phyloP scores from a whole-genome alignment of 2,329 filamentous ascomycete genomes.

The Trichoderma koningiopsis region DNA sequence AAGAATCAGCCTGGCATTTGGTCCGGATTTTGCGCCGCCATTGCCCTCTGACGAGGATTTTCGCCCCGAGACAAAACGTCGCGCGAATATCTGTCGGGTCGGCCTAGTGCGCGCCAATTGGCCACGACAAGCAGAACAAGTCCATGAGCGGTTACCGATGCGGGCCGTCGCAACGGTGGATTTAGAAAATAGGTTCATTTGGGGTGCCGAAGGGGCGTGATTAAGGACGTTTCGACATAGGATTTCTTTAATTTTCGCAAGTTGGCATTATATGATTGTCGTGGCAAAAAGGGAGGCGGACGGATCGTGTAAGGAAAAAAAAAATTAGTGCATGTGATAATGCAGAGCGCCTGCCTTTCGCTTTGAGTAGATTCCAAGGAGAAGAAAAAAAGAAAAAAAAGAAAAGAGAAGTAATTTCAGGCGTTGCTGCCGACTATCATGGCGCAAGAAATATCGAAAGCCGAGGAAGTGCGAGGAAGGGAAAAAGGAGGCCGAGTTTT shows the following conservation, averaged over 20 bases:
- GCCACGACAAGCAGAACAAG: conserved; percentile 49
- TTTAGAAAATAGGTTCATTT: conserved; percentile 48
- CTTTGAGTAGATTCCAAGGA: background rate
- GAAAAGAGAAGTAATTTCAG: background rate
- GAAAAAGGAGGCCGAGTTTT: conserved; percentile 16
- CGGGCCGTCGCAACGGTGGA: conserved; percentile 43
- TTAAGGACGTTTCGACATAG: conserved; percentile 23
- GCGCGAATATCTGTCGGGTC: conserved; percentile 32
- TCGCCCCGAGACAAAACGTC: conserved; percentile 38
- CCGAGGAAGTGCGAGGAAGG: background rate
- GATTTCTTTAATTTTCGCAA: conserved; percentile 1
- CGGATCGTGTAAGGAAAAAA: background rate
- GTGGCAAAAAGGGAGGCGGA: background rate
- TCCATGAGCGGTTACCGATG: conserved; percentile 47
- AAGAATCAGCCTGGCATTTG: conserved; percentile 42
- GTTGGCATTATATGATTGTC: conserved; percentile 26
- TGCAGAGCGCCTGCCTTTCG: conserved; percentile 18
- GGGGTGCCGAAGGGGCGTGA: conserved; percentile 27
- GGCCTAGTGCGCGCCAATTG: conserved; percentile 42
- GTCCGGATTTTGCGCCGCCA: conserved; percentile 31
- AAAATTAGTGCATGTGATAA: conserved; percentile 1
- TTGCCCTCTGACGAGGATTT: conserved; percentile 29
- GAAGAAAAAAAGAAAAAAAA: conserved; percentile 2
- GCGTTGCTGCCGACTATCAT: conserved; percentile 8
- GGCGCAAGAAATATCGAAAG: background rate